Evolutionary conservation across 2,329 filamentous ascomycete species (phyloP).

Genomic region (Neofusicoccum umdonicola): DNA sequence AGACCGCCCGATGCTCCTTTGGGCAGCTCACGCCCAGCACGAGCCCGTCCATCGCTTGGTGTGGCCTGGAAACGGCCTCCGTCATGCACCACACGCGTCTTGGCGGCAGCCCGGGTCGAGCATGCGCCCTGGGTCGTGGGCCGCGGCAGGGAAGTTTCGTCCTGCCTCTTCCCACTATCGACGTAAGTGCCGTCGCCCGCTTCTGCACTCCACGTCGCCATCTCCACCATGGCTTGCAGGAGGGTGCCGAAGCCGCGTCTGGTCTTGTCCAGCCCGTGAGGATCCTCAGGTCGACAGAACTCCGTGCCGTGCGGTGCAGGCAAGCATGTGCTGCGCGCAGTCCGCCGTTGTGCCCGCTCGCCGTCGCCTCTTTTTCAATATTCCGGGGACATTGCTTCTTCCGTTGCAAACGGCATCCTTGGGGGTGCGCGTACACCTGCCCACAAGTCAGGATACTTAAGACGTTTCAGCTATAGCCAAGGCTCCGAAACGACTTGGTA

Average conservation of each 20-base stretch:
- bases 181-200: neutral
- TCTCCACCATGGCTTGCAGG: neutral
- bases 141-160: neutral
- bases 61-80: neutral
- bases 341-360: neutral
- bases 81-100: neutral
- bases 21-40: neutral
- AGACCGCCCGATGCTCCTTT: neutral
- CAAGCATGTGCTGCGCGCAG: neutral
- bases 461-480: constrained; percentile 16
- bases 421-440: constrained; percentile 8
- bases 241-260: neutral
- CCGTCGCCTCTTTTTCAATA: neutral
- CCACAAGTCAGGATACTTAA: constrained; percentile 12
- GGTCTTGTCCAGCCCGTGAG: neutral
- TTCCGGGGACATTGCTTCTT: constrained; percentile 1
- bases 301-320: neutral
- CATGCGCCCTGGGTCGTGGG: neutral
- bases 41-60: constrained; percentile 5
- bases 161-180: neutral
- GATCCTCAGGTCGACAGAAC: too few relatives aligned
- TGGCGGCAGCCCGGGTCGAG: neutral
- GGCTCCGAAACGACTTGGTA: constrained; percentile 7
- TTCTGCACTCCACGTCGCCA: neutral
- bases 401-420: neutral